Evolutionary conservation across 2,329 filamentous ascomycete genomes (phyloP), one percentile per base, ranked within the genome.

Genomic region (Aspergillus carbonarius): DNA sequence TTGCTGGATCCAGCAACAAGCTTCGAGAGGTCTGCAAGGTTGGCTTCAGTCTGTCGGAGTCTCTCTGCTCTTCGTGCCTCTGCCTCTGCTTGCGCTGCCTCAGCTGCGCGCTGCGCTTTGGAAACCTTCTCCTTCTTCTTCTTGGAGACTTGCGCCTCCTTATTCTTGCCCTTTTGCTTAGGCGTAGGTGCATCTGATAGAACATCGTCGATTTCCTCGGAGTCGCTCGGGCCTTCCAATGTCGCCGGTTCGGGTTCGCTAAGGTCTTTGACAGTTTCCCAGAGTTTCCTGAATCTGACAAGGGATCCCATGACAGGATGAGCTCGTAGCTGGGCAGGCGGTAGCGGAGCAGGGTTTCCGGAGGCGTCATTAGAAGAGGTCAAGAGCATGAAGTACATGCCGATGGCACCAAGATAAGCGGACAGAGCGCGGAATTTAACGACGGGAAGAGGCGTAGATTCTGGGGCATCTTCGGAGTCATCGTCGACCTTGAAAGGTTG

Each of bases 341-440:
- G 83, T 63, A 96, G 76, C 0, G 91, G 83, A 59, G 86, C 82
- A 12, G 78, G 75, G 0, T 79, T 75, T 7, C 81, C 82, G 35
- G 81, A 76, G 0, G 79, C 78, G 59, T 87, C 85, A 51, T 87
- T 82, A 2, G 88, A 88, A 0, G 92, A 96, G 10, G 92, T 91
- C n/a, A 99, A 79, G 35, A 98, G 84, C 37, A 93, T 91, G 74
- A 99, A 96, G 75, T 99, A 99, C 86, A 96, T 93, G 50, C 90
- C 88, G 65, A 99, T 81, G 1, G 91, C 84, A 44, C 90, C 92
- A 23, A 98, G 81, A 71, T 99, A 98, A 60, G 92, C 91, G 5
- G 91, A 88, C 39, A 96, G 81, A 10, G 93, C 87, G 74, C 91
- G 88, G 71, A 90, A 88, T 73, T 93, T 95, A 59, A 91, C 82